Evolutionary conservation across 129 eudicot species (phyloP).

Genomic region (Mikania micrantha): DNA sequence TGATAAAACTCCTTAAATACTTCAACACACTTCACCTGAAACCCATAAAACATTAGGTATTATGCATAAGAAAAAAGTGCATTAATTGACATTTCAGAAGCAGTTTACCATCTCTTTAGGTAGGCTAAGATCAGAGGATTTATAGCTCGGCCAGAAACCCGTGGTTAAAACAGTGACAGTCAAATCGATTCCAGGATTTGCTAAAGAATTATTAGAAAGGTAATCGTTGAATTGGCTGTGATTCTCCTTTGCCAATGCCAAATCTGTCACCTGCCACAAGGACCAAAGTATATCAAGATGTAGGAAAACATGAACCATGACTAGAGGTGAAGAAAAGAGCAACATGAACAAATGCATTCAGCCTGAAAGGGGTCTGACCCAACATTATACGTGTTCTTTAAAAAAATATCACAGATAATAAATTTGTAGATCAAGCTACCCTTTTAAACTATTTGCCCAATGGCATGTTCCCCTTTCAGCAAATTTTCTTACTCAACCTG

Average conservation of each 20-base stretch:
- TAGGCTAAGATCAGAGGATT: slow-evolving; percentile 67
- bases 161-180: slow-evolving; percentile 82
- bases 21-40: slow-evolving; percentile 68
- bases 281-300: not conserved
- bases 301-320: not conserved
- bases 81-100: not conserved
- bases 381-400: not conserved
- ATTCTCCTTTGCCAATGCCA: slow-evolving; percentile 68
- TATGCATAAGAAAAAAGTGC: not conserved
- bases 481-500: not conserved
- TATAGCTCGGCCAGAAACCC: slow-evolving; percentile 88
- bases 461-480: not conserved
- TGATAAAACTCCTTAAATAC: slow-evolving; percentile 57
- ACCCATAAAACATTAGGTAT: not conserved
- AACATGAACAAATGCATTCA: not conserved
- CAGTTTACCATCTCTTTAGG: slow-evolving; percentile 73
- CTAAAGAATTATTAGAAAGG: slow-evolving; percentile 28
- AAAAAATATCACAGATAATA: not conserved
- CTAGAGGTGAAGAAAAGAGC: not conserved
- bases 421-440: not conserved
- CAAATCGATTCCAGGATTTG: slow-evolving; percentile 70
- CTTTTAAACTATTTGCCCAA: not conserved
- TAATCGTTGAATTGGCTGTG: slow-evolving; percentile 54
- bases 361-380: not conserved
- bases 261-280: slow-evolving; percentile 56